Evolutionary conservation across 2,329 filamentous ascomycete genomes (phyloP), one percentile per base, ranked within the genome.

Genomic region (Calonectria naviculata): DNA sequence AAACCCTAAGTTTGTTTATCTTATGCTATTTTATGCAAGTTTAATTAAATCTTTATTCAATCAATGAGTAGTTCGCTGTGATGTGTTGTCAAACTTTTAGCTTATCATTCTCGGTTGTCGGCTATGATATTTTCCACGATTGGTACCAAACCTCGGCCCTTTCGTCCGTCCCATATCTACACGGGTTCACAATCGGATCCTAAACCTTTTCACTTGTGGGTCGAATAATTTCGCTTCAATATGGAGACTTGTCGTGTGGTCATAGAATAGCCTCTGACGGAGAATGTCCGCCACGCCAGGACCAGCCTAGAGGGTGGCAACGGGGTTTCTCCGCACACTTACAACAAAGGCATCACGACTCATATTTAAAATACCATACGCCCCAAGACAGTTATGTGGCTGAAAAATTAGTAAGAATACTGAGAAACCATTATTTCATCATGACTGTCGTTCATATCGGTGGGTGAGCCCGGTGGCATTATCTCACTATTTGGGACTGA

Each of bases 381-480:
- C 38, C 47, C 24, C 56, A 38, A 42, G 46, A 34, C 21, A 26
- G 60, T 13, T 10, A 47, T 38, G 38, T 19, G 6, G 7, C 9
- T 38, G 15, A 36, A 47, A 31, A 31, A n/a, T 29, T 21, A 26
- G n/a, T 17, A 19, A 42, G 34, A 36, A 24, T n/a, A 24, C 3
- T 34, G 8, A 54, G 56, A 19, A 29, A 44, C 21, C 6, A 38
- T 19, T 26, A 1, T 26, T 42, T 58, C 42, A 72, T 19, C 36
- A 83, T 83, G 81, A 82, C 81, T 26, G 75, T 83, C 47, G 69
- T 83, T 67, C 82, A 83, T 15, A 82, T 83, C 26, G 82, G 82
- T 83, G 36, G 31, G 78, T 67, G 15, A 9, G 0, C 2, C 10
- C 10, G 2, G 2, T 21, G 1, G 1, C 8, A 19, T 26, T 10